phyloP scores from a whole-genome alignment of 228 moss, liverwort and hornwort genomes.

The Sphagnum magellanicum region DNA sequence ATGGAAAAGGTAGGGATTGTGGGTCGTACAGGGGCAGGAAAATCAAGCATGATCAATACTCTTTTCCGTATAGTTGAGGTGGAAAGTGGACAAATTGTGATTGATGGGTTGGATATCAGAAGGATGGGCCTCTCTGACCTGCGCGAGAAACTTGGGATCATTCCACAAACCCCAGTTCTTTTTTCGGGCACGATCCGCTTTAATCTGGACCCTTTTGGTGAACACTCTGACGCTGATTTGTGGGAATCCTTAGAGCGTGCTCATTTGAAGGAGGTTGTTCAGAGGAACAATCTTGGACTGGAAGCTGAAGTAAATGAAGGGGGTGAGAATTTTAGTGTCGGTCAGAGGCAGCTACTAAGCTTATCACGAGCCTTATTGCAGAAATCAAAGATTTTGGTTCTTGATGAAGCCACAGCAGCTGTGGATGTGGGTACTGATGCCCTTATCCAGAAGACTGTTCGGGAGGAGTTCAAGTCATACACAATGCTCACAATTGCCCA shows the following conservation, averaged over 20 bases:
- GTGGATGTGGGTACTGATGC: conserved; percentile 97
- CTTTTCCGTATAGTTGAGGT: conserved; percentile 88
- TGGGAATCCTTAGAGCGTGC: conserved; percentile 97
- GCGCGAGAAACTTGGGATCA: conserved; percentile 75
- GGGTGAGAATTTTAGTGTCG: conserved; percentile 97
- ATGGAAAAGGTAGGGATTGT: conserved; percentile 97
- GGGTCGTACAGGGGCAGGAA: conserved; percentile 92
- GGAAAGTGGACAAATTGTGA: conserved; percentile 68
- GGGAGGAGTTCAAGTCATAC: conserved; percentile 87
- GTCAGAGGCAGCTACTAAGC: conserved; percentile 86
- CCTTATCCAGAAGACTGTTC: conserved; percentile 89
- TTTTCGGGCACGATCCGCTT: conserved; percentile 89
- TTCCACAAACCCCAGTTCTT: conserved; percentile 85
- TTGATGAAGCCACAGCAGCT: conserved; percentile 96
- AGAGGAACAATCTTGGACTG: conserved; percentile 62
- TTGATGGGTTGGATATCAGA: conserved; percentile 67
- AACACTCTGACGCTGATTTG: conserved; percentile 77
- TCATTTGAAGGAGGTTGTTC: conserved; percentile 84
- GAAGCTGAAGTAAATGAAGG: conserved; percentile 83
- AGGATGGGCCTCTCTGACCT: conserved; percentile 70
- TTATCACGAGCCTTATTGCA: conserved; percentile 84
- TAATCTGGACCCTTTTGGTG: conserved; percentile 89
- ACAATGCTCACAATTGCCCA: conserved; percentile 98
- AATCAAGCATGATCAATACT: conserved; percentile 95
- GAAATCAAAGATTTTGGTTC: conserved; percentile 84